Evolutionary conservation across 495 filamentous ascomycete genomes (phyloP), one percentile per base, ranked within the genome.

Genomic region (Neurospora sp.): DNA sequence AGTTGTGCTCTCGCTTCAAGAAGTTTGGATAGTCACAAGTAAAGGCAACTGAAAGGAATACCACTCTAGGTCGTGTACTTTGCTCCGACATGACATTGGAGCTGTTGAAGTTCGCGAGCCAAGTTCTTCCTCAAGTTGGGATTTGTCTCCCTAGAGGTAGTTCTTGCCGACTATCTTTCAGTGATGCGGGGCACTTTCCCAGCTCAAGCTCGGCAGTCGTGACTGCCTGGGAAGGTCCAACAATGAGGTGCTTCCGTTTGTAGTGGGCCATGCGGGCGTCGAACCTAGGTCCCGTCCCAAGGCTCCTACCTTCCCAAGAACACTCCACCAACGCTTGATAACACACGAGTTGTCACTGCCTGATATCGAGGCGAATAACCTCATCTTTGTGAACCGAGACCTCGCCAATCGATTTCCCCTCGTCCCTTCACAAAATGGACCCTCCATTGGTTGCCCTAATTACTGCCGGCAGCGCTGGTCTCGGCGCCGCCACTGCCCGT

Each of bases 381-480:
- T 31, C 54, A 62, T 62, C 5, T 20, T 62, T 31, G 6, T 62
- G 1, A 62, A 16, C 23, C 14, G 12, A 31, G 23, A 31, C 11
- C 54, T 39, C 42, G 31, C 20, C 44, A 6, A 39, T 54, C 20
- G 18, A 18, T 23, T 10, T 42, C 7, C 39, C 16, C 5, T 12
- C 46, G 10, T 54, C 9, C 3, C 18, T 54, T 23, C 20, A 23
- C n/a, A 23, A 6, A 38, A 69, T 54, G 41, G 42, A 35, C 27
- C 3, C 20, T n/a, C 76, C 74, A 4, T 38, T 73, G 12, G 88
- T 89, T 20, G 85, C 81, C 39, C 82, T 90, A 8, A 83, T 90
- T 37, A 89, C 88, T 7, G 88, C 88, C 35, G 83, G 85, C 40
- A 86, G 84, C 38, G 87, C 87, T 23, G 88, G 88, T 9, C 85